Evolutionary conservation across 1,284 basidiomycete species (phyloP).

Genomic region (Papiliotrema fonsecae): DNA sequence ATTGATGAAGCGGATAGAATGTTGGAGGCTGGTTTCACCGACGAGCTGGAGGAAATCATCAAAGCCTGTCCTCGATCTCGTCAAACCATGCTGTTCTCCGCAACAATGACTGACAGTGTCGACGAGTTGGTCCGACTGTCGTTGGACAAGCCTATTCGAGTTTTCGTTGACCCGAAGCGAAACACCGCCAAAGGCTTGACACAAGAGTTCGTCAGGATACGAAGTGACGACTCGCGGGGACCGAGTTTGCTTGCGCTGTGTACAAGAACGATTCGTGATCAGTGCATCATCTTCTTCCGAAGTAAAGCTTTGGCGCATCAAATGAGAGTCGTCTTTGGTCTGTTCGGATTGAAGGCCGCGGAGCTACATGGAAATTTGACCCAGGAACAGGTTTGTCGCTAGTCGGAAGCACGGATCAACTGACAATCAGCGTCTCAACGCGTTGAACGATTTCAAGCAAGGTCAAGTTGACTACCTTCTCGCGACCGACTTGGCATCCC

Average conservation of each 20-base stretch:
- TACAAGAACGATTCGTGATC: conserved; percentile 75
- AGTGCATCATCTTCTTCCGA: conserved; percentile 87
- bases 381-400: conserved; percentile 74
- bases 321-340: conserved; percentile 84
- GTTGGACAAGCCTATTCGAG: conserved; percentile 80
- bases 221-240: conserved; percentile 67
- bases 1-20: conserved; percentile 98
- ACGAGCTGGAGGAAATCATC: conserved; percentile 91
- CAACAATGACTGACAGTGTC: conserved; percentile 95
- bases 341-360: conserved; percentile 79
- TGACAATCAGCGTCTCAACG: conserved; percentile 65
- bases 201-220: conserved; percentile 92
- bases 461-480: conserved; percentile 82
- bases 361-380: conserved; percentile 93
- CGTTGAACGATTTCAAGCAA: conserved; percentile 81
- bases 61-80: conserved; percentile 79
- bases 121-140: conserved; percentile 90
- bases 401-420: background rate
- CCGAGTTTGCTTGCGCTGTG: conserved; percentile 79
- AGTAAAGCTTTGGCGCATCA: conserved; percentile 97
- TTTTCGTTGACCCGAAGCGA: conserved; percentile 93
- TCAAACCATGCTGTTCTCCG: conserved; percentile 97
- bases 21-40: conserved; percentile 96
- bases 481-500: conserved; percentile 91
- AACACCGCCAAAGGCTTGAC: conserved; percentile 81